Evolutionary conservation across 768 basidiomycete genomes (phyloP).

Genomic region (Pleurotus djamor): DNA sequence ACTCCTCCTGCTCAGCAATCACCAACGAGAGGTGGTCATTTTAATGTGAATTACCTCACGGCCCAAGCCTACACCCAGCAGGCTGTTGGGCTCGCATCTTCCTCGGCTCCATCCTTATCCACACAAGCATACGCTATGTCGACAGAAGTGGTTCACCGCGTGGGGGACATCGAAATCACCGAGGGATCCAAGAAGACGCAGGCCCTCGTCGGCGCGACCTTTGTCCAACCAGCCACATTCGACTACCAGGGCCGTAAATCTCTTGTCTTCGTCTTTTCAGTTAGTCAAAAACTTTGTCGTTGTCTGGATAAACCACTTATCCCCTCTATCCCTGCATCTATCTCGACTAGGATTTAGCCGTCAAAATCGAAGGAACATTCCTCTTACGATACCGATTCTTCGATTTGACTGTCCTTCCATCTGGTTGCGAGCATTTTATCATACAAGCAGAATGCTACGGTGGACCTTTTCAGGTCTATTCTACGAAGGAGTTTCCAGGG

Average conservation of each 20-base stretch:
- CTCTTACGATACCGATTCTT: constrained; percentile 65
- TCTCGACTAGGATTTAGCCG: constrained; percentile 58
- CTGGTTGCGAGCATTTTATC: constrained; percentile 26
- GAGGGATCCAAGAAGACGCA: constrained; percentile 53
- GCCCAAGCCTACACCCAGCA: constrained; percentile 3
- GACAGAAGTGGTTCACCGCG: constrained; percentile 39
- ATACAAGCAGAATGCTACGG: constrained; percentile 68
- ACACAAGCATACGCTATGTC: constrained; percentile 1
- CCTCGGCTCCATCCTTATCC: not conserved
- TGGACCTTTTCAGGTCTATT: constrained; percentile 61
- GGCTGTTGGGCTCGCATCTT: not conserved
- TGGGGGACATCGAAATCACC: constrained; percentile 35
- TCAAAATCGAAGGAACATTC: constrained; percentile 66
- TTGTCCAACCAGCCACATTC: constrained; percentile 52
- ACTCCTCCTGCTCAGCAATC: constrained; percentile 11
- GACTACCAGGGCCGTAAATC: constrained; percentile 56
- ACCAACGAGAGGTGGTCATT: constrained; percentile 2
- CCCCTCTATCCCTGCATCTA: not conserved
- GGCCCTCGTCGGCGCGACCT: constrained; percentile 58
- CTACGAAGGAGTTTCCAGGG: constrained; percentile 72
- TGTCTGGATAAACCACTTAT: not conserved
- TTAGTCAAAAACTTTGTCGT: constrained; percentile 25
- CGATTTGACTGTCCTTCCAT: constrained; percentile 48
- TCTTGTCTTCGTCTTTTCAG: constrained; percentile 64
- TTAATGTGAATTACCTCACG: constrained; percentile 9